Conservation (phyloP, 805 yeast species). For the Starmerella khaoyaiensis region DNA sequence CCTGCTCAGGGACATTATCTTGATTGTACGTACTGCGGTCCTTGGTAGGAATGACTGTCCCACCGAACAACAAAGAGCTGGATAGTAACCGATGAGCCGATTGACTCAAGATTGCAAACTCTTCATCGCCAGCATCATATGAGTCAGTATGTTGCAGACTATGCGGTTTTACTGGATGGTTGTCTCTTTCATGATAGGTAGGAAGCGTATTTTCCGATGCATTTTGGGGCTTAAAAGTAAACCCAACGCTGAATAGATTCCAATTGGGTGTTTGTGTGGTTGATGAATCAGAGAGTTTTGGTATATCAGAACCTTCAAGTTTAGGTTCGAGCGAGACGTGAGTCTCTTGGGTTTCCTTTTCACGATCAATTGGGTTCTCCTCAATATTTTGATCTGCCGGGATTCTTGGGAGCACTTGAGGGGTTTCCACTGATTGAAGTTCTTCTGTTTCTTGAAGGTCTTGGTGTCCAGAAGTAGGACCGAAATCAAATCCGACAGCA, state of each 20-base stretch:
- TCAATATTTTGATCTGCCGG: background rate
- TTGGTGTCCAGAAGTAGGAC: no score
- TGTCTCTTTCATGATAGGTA: background rate
- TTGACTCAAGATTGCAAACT: constrained; percentile 6
- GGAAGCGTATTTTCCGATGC: background rate
- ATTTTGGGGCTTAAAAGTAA: constrained; percentile 13
- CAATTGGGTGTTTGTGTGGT: constrained; percentile 8
- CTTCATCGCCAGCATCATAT: constrained; percentile 8
- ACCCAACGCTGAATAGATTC: constrained; percentile 20
- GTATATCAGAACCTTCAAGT: background rate
- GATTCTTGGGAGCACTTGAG: background rate
- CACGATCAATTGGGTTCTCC: background rate
- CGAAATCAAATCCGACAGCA: no score
- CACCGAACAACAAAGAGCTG: constrained; percentile 17
- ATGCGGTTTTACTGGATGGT: background rate
- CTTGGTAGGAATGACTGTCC: constrained; percentile 3
- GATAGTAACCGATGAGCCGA: constrained; percentile 14
- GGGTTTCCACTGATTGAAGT: background rate
- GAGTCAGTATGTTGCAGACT: background rate
- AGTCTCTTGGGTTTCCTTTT: background rate
- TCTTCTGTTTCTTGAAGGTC: background rate
- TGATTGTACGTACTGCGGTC: background rate
- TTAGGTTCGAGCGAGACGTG: no score
- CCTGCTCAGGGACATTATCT: background rate
- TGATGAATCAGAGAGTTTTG: background rate